phyloP scores from a whole-genome alignment of 2,329 filamentous ascomycete genomes.

The Ascomycota sp. region DNA sequence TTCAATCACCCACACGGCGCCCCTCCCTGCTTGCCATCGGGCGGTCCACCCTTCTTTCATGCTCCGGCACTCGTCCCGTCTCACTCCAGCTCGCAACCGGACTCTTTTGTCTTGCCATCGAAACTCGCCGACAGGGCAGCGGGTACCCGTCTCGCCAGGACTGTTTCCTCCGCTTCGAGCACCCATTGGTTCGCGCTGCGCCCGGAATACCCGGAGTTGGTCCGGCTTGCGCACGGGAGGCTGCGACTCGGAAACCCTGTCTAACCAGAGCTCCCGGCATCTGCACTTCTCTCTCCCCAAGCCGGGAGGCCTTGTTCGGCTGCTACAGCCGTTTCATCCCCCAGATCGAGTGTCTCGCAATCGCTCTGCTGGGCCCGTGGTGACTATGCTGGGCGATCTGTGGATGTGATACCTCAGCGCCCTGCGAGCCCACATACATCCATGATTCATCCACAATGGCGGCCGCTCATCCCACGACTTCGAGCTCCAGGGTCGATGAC shows the following conservation, averaged over 20 bases:
- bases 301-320: too few relatives aligned
- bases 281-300: background rate
- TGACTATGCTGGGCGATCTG: too few relatives aligned
- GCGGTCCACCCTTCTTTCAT: too few relatives aligned
- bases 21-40: too few relatives aligned
- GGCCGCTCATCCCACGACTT: slow-evolving; percentile 4
- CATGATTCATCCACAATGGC: slow-evolving; percentile 7
- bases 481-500: slow-evolving; percentile 10
- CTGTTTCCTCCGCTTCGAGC: too few relatives aligned
- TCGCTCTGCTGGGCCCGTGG: too few relatives aligned
- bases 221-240: background rate
- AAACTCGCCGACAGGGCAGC: too few relatives aligned
- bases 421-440: background rate
- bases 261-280: background rate
- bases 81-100: background rate
- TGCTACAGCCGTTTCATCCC: too few relatives aligned
- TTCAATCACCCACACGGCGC: background rate
- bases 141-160: too few relatives aligned
- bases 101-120: too few relatives aligned
- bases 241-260: too few relatives aligned
- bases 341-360: too few relatives aligned
- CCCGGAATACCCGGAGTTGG: background rate
- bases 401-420: slow-evolving; percentile 3
- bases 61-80: background rate
- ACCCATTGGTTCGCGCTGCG: background rate